Conservation (phyloP, 768 basidiomycete species). For the Tulasnella calospora region DNA sequence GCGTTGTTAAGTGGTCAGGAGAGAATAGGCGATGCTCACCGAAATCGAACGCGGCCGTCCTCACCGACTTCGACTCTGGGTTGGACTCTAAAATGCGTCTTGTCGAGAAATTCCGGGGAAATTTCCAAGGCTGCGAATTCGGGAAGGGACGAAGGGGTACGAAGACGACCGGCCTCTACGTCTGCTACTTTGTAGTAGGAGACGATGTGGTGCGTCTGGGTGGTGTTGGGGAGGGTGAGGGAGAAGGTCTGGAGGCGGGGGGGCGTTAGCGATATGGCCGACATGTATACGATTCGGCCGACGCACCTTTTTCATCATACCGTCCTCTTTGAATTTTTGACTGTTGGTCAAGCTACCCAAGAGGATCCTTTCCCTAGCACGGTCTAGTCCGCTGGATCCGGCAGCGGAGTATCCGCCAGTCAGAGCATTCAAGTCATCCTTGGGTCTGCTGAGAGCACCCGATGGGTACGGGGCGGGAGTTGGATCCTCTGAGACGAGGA, state of each 20-base stretch:
- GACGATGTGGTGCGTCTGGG: conserved; percentile 72
- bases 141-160: conserved; percentile 79
- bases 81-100: conserved; percentile 85
- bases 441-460: conserved; percentile 9
- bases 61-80: conserved; percentile 81
- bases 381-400: conserved; percentile 49
- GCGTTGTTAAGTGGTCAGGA: not conserved
- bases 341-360: conserved; percentile 89
- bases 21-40: conserved; percentile 24
- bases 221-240: conserved; percentile 72
- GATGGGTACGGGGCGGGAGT: conserved; percentile 44
- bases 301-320: conserved; percentile 94
- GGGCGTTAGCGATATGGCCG: not conserved
- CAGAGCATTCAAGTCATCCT: conserved; percentile 41
- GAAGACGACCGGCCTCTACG: conserved; percentile 80
- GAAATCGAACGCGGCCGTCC: conserved; percentile 77
- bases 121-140: conserved; percentile 85
- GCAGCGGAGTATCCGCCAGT: conserved; percentile 31
- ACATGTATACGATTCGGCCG: conserved; percentile 24
- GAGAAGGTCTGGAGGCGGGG: conserved; percentile 70
- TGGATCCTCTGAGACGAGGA: conserved; percentile 25
- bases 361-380: conserved; percentile 71
- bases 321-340: conserved; percentile 87
- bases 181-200: conserved; percentile 94
- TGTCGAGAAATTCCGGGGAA: conserved; percentile 80